Percentiles rank a stretch among this genome's conserved stretches.
Evolutionary conservation across 805 yeast genomes (phyloP).

Genomic region (Wickerhamomyces bovis): DNA sequence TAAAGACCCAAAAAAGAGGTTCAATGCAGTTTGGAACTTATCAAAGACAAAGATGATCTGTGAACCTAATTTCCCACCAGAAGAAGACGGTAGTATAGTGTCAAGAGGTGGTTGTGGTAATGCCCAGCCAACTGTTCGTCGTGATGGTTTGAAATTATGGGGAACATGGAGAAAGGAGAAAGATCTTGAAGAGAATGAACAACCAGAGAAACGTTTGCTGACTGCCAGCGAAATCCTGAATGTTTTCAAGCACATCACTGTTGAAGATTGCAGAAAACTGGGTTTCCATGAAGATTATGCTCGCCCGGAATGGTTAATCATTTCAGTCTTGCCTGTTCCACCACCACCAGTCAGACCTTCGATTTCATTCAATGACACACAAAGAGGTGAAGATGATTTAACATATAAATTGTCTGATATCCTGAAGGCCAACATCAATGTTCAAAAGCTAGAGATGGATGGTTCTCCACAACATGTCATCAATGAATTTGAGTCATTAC

Average conservation of each 20-base stretch:
- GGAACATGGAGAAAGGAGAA: constrained; percentile 98
- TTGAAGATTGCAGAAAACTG: constrained; percentile 71
- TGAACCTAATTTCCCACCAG: constrained; percentile 76
- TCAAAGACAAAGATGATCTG: constrained; percentile 93
- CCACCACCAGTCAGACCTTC: constrained; percentile 99
- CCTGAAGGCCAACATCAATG: constrained; percentile 91
- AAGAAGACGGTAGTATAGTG: constrained; percentile 47
- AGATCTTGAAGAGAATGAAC: constrained; percentile 69
- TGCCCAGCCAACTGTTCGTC: constrained; percentile 89
- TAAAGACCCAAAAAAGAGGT: constrained; percentile 91
- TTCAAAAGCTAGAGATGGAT: constrained; percentile 95
- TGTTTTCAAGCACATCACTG: constrained; percentile 85
- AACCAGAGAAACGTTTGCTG: constrained; percentile 85
- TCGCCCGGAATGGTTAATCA: constrained; percentile 97
- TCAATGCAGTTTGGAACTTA: constrained; percentile 92
- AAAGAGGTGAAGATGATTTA: constrained; percentile 98
- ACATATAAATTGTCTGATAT: constrained; percentile 97
- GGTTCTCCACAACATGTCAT: constrained; percentile 99
- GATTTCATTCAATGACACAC: constrained; percentile 95
- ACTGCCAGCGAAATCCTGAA: constrained; percentile 86
- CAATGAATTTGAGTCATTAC: constrained; percentile 88
- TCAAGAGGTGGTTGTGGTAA: constrained; percentile 98
- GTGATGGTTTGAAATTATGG: constrained; percentile 92
- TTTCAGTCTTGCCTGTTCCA: constrained; percentile 97
- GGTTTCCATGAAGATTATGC: constrained; percentile 96